phyloP scores from a whole-genome alignment of 75 land plant genomes.

The Cunninghamia lanceolata region DNA sequence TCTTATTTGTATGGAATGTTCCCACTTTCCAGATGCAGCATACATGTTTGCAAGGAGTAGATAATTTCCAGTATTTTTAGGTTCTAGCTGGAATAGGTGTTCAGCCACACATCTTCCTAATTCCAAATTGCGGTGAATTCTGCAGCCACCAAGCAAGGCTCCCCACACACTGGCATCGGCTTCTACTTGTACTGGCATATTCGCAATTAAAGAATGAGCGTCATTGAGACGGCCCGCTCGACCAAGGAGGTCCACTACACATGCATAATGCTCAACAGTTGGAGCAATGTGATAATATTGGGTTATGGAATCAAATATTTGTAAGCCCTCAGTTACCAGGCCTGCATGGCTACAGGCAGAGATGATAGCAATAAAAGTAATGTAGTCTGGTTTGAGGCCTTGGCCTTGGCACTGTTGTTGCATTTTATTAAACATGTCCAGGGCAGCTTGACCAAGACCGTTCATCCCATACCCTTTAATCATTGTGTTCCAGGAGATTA shows the following conservation, averaged over 20 bases:
- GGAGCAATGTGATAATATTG: not conserved
- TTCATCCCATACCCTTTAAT: conserved; percentile 43
- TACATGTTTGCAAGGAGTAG: conserved; percentile 28
- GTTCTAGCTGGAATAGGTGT: conserved; percentile 18
- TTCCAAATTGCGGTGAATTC: conserved; percentile 16
- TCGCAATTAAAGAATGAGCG: conserved; percentile 13
- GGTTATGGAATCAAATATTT: conserved; percentile 1
- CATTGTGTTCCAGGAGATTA: conserved; percentile 76
- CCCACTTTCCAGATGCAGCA: conserved; percentile 21
- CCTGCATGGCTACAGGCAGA: conserved; percentile 14
- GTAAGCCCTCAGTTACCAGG: conserved; percentile 7
- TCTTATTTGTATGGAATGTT: conserved; percentile 14
- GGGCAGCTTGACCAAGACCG: conserved; percentile 2
- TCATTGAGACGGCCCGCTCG: conserved; percentile 21
- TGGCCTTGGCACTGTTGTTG: not conserved
- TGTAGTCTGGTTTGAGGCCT: conserved; percentile 13
- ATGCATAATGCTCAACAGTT: conserved; percentile 17
- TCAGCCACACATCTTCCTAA: conserved; percentile 13
- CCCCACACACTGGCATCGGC: conserved; percentile 18
- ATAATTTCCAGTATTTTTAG: conserved; percentile 22
- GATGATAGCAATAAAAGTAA: conserved; percentile 12
- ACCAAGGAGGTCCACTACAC: conserved; percentile 17
- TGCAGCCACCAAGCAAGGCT: conserved; percentile 27
- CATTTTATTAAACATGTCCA: conserved; percentile 13
- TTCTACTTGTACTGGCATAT: not conserved